phyloP scores from a whole-genome alignment of 495 filamentous ascomycete species.

The Hypoxylon intermedium region DNA sequence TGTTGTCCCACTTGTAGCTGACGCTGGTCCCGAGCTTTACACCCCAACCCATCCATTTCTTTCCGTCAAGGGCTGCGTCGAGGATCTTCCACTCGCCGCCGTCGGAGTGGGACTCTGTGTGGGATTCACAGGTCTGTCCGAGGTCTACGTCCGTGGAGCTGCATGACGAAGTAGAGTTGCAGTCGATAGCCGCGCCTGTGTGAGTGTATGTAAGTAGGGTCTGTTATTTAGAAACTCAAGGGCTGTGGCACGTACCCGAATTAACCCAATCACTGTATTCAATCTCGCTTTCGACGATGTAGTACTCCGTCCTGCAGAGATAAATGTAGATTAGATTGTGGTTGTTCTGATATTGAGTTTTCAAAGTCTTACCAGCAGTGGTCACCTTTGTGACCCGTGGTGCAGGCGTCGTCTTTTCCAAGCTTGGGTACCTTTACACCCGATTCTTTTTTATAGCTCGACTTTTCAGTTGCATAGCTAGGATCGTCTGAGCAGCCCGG shows the following conservation, averaged over 20 bases:
- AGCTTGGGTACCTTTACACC: not conserved
- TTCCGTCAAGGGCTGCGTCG: not conserved
- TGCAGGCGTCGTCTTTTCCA: not conserved
- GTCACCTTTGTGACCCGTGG: not conserved
- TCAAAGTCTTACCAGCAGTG: not conserved
- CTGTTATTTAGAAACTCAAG: too few relatives aligned
- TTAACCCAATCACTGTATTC: conserved; percentile 2
- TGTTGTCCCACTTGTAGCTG: not conserved
- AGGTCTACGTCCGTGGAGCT: not conserved
- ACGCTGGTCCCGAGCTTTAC: not conserved
- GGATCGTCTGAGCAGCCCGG: not conserved
- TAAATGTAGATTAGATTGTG: not conserved
- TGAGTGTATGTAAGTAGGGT: too few relatives aligned
- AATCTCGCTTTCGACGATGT: not conserved
- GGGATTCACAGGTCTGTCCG: not conserved
- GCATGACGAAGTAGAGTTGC: not conserved
- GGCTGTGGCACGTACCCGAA: not conserved
- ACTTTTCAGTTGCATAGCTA: not conserved
- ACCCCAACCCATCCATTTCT: not conserved
- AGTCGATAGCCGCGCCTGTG: not conserved
- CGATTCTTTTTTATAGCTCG: not conserved
- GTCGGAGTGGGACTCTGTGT: not conserved
- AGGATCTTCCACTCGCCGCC: not conserved
- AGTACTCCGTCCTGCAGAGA: not conserved
- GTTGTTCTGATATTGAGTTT: not conserved